phyloP scores from a whole-genome alignment of 768 basidiomycete species.

The Boletus pseudo-olivaceus region DNA sequence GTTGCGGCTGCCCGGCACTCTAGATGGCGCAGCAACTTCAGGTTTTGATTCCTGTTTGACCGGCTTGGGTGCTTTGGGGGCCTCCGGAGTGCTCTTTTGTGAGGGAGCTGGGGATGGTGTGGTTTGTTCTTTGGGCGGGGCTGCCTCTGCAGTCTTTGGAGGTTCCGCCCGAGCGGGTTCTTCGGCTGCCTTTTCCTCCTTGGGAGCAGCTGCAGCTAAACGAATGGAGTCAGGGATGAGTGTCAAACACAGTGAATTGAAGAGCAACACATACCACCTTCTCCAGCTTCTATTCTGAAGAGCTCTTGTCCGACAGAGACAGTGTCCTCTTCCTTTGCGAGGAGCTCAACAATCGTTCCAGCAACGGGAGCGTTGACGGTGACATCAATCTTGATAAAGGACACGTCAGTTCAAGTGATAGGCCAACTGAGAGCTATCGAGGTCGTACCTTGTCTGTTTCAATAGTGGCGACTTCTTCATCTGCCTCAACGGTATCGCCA shows the following conservation, averaged over 20 bases:
- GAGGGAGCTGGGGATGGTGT: constrained; percentile 45
- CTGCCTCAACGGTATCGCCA: constrained; percentile 84
- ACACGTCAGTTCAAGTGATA: background rate
- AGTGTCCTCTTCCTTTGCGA: constrained; percentile 90
- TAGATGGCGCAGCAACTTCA: constrained; percentile 31
- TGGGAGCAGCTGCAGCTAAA: constrained; percentile 31
- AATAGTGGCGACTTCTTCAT: constrained; percentile 97
- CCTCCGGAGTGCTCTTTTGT: constrained; percentile 25
- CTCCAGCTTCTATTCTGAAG: constrained; percentile 85
- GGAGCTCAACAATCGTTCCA: constrained; percentile 82
- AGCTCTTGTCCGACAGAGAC: constrained; percentile 94
- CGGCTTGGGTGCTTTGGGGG: constrained; percentile 35
- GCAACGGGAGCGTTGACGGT: constrained; percentile 90
- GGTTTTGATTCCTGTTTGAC: constrained; percentile 32
- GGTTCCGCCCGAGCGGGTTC: constrained; percentile 21
- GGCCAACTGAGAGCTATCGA: background rate
- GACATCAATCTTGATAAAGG: constrained; percentile 77
- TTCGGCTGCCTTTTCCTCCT: constrained; percentile 25
- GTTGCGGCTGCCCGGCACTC: constrained; percentile 54
- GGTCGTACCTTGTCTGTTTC: constrained; percentile 91
- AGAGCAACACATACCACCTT: constrained; percentile 40
- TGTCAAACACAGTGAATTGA: background rate
- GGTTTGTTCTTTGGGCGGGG: constrained; percentile 46
- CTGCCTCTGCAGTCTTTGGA: constrained; percentile 37
- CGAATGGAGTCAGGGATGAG: background rate